Evolutionary conservation across 257 asterid genomes (phyloP), one percentile per base, ranked within the genome.

Genomic region (Parsonsia alboflavescens): DNA sequence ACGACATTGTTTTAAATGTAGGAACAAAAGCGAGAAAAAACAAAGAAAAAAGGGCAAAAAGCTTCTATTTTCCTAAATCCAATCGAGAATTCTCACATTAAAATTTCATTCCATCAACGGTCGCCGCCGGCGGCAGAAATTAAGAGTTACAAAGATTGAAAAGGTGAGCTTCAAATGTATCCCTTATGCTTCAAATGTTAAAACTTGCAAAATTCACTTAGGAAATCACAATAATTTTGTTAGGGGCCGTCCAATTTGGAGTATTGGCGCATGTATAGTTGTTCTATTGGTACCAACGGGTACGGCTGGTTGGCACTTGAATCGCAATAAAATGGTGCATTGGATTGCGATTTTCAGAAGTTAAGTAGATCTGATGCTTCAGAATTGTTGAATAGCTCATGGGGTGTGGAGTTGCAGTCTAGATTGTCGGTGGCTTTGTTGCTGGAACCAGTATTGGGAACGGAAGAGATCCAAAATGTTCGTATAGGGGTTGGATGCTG

Each of bases 261-360:
- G 74, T 90, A 64, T 83, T 92, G 83, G 98, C 98, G 99, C 97
- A 82, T 91, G 92, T 44, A 49, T 95, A 54, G n/a, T n/a, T n/a
- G 98, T 95, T 42, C 80, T 95, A 8, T 95, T 92, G 54, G 97
- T 95, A 56, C 98, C 99, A 28, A 82, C 92, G 89, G 97, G 93
- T 53, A 90, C 92, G 98, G 98, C 99, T 58, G 99, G 99, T 52
- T 92, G 97, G 97, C 98, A 90, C 82, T 80, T 95, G 81, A 95
- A 97, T 80, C 96, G 99, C 44, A 95, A 92, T 89, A 92, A 91
- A 85, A 82, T 63, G 82, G 50, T 76, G 87, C 84, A 21, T 81
- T 56, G 10, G 92, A 82, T 75, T 95, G 99, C 81, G 92, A 78
- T 74, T 92, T 95, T 82, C 91, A 87, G 86, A 87, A 86, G 82